Evolutionary conservation across 2,329 filamentous ascomycete species (phyloP).

Genomic region (Claviceps quebecensis): DNA sequence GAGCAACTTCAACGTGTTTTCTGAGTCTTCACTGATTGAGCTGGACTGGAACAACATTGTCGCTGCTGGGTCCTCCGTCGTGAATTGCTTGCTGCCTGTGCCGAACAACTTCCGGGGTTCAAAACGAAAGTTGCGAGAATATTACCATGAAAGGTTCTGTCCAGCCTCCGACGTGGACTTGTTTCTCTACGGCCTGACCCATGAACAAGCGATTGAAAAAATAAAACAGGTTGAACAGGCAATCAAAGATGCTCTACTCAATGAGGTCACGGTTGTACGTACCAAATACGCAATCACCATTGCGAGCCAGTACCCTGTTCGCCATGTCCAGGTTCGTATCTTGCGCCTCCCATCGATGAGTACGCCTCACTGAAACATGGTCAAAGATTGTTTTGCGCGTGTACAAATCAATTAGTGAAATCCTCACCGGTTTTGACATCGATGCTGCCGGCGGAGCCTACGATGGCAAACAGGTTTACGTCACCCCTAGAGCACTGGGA

Average conservation of each 20-base stretch:
- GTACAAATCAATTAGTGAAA: slow-evolving; percentile 73
- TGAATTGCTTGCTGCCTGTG: slow-evolving; percentile 63
- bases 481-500: slow-evolving; percentile 60
- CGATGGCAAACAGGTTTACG: slow-evolving; percentile 64
- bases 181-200: slow-evolving; percentile 67
- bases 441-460: slow-evolving; percentile 73
- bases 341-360: background rate
- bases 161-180: slow-evolving; percentile 79
- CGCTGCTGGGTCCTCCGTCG: slow-evolving; percentile 66
- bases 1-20: slow-evolving; percentile 69
- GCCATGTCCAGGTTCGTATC: slow-evolving; percentile 50
- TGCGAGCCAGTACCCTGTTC: slow-evolving; percentile 67
- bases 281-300: slow-evolving; percentile 85
- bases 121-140: slow-evolving; percentile 51
- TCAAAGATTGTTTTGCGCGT: slow-evolving; percentile 65
- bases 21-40: slow-evolving; percentile 61
- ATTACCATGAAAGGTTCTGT: slow-evolving; percentile 69
- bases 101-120: slow-evolving; percentile 45
- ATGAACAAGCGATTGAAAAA: slow-evolving; percentile 67
- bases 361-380: background rate
- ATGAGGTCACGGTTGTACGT: slow-evolving; percentile 71
- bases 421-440: slow-evolving; percentile 79
- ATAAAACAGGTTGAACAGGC: slow-evolving; percentile 66
- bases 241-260: slow-evolving; percentile 63
- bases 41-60: slow-evolving; percentile 74